These are phyloP conservation scores for Phytopythium aichiense DNA, from an alignment of 352 stramenopile species.

Conservation along the genomic window DNA sequence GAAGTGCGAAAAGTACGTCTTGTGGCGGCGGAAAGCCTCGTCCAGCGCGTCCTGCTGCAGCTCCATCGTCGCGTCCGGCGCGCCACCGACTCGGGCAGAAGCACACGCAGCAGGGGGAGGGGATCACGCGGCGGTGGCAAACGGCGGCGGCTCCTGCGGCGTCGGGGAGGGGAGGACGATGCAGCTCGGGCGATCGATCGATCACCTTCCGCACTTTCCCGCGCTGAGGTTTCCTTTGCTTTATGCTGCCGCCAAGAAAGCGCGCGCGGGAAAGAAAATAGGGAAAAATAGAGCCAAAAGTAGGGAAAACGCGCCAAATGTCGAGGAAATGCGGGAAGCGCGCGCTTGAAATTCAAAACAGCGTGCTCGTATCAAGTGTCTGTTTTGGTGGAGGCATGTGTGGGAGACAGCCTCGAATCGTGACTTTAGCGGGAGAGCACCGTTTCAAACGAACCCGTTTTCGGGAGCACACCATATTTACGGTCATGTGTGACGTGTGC, in stretches of 20 bases:
- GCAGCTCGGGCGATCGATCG: background rate
- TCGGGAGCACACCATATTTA: background rate
- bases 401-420: background rate
- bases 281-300: background rate
- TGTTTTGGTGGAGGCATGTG: background rate
- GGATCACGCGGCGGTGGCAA: too few relatives aligned
- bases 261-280: background rate
- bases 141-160: background rate
- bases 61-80: slow-evolving; percentile 39
- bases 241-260: background rate
- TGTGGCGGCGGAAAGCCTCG: slow-evolving; percentile 82
- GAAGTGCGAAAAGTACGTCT: slow-evolving; percentile 87
- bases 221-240: slow-evolving; percentile 2
- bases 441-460: background rate
- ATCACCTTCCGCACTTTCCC: background rate
- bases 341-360: slow-evolving; percentile 3
- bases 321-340: background rate
- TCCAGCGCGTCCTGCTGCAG: slow-evolving; percentile 82
- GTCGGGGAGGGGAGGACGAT: background rate
- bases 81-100: background rate
- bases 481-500: slow-evolving; percentile 22
- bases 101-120: too few relatives aligned
- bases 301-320: background rate
- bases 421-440: background rate
- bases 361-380: background rate